Base-by-base conservation (phyloP, 129 eudicot species). In the Ambrosia artemisiifolia region DNA sequence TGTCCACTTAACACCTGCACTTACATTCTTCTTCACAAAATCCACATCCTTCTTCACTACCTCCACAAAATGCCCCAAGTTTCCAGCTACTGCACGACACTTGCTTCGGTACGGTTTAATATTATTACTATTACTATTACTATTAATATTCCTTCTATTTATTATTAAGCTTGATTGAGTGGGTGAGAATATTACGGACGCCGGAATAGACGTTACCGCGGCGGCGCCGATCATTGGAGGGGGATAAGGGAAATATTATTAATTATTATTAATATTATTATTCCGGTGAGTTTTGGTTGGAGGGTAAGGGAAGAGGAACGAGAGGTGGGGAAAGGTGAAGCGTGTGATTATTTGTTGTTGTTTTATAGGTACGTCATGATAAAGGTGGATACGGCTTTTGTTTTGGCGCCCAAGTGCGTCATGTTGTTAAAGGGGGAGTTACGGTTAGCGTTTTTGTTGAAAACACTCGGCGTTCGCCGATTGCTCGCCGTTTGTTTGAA, bases 21-120 rank as follows among this genome's bases (percentile, higher is more conserved):
- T 49, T 3, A 90, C 47, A 50, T 85, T 81, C 60, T 66, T 74
- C 87, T 81, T 85, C 11, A 90, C 14, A 67, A 86, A 90, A 40
- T 82, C 78, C 18, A 80, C 83, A 80, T 95, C 99, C 38, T 95
- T 90, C 54, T 80, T 78, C 51, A 90, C 87, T 40, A 85, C 85
- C 17, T 88, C 81, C 53, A 76, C 79, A 28, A 85, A 82, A 69
- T 87, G 84, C 20, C 84, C 81, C 1, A 84, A 60, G 55, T 83
- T 90, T 48, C 84, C 88, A 36, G 75, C 83, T 14, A 60, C 72
- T 18, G 76, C 79, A 14, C 80, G 80, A 50, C 54, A 73, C 28
- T 50, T 40, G 32, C 19, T 69, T 2, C 55, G 63, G 32, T 54
- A 65, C n/a, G 75, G 80, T 51, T 61, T 80, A 38, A 19, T 49